Evolutionary conservation across 2,329 filamentous ascomycete genomes (phyloP), one percentile per base, ranked within the genome.

Genomic region (Phyllosticta capitalensis): DNA sequence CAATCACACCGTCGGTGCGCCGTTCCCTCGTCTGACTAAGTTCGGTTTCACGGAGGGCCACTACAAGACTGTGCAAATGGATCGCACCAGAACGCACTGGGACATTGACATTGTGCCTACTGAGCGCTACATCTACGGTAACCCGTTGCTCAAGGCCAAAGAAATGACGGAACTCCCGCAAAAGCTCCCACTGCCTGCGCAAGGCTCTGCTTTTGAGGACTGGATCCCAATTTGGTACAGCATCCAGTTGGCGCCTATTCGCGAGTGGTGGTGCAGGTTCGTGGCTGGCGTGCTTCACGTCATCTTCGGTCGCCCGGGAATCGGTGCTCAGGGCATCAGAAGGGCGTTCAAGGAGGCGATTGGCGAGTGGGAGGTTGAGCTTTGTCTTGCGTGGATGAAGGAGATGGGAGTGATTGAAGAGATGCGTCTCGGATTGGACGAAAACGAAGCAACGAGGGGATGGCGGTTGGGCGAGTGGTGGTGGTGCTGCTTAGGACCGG

Each of bases 21-120:
- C 74, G 0, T 66, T 68, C 12, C 75, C 75, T 17, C 71, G 71
- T 33, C 64, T 79, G 22, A 77, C 74, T 5, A 84, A 85, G 1
- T 86, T 88, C 68, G 88, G 88, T 1, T 87, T 90, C 66, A 81
- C 83, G 57, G 85, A 86, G 7, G 83, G 83, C 17, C 84, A 87
- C 63, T 91, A 91, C 70, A 83, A 88, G 66, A 86, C 84, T 21
- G 80, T 86, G 59, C 83, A 83, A 61, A 85, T 86, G 63, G 82
- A 87, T 38, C 86, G 86, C 64, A 78, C 78, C 33, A 83, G 83
- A 65, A 79, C 89, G 55, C 81, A 83, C 63, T 90, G 89, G 70
- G 77, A 79, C 9, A 75, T 90, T 38, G 77, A 81, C 51, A 77
- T 85, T 20, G 72, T 77, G 1, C 84, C 85, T 1, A 88, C 85